A percentile compares a stretch with the other conserved stretches of the same genome.
These are phyloP conservation scores for Agaricales sp. DNA, from an alignment of 1,284 basidiomycete species.

Conservation along the genomic window DNA sequence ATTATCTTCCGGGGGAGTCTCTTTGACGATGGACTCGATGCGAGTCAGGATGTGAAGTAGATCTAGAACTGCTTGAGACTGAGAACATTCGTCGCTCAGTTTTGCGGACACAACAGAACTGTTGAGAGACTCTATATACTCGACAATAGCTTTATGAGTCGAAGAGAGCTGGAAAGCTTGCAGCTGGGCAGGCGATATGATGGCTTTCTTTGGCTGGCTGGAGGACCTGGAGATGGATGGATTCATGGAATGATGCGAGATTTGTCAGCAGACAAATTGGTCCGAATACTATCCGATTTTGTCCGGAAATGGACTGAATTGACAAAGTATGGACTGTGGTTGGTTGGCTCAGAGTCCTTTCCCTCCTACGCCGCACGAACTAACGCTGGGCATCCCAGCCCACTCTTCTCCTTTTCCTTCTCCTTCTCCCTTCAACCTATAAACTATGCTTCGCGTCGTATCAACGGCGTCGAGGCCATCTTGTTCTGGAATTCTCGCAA, in stretches of 20 bases:
- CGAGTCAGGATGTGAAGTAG: slow-evolving; percentile 56
- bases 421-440: neutral
- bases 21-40: slow-evolving; percentile 58
- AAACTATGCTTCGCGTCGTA: neutral
- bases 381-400: neutral
- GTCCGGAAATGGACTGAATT: neutral
- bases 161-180: slow-evolving; percentile 72
- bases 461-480: neutral
- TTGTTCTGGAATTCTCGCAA: neutral
- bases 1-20: slow-evolving; percentile 84
- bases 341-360: neutral
- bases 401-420: neutral
- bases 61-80: slow-evolving; percentile 55
- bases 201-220: slow-evolving; percentile 17
- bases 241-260: neutral
- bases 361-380: neutral
- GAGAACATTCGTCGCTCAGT: slow-evolving; percentile 52
- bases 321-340: neutral
- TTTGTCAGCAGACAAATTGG: neutral
- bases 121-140: slow-evolving; percentile 75
- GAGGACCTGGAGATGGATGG: neutral
- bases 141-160: slow-evolving; percentile 63
- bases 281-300: neutral
- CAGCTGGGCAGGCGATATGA: slow-evolving; percentile 75
- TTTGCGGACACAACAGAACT: slow-evolving; percentile 69